These are phyloP conservation scores for Diophrys sp. DNA, from an alignment of 73 alveolate genomes.

Conservation along the genomic window DNA sequence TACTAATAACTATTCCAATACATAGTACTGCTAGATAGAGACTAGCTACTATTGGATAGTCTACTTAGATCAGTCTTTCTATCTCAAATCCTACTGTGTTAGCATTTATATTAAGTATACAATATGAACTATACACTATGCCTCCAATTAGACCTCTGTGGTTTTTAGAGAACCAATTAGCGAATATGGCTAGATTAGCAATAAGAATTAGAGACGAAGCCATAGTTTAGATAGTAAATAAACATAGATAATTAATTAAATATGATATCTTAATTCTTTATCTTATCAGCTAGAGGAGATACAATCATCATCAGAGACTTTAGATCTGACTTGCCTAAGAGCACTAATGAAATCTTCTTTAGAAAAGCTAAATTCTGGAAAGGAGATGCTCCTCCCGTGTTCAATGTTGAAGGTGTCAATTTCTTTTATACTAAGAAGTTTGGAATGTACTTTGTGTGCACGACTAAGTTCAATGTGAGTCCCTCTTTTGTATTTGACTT, in stretches of 20 bases:
- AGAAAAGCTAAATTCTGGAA: conserved; percentile 78
- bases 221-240: too few relatives aligned
- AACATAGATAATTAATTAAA: conserved; percentile 20
- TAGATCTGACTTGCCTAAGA: conserved; percentile 66
- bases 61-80: too few relatives aligned
- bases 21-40: too few relatives aligned
- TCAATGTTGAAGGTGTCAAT: conserved; percentile 74
- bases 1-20: too few relatives aligned
- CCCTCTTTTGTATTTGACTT: conserved; percentile 78
- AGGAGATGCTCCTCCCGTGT: conserved; percentile 86
- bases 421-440: conserved; percentile 59
- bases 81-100: too few relatives aligned
- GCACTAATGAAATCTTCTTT: conserved; percentile 73
- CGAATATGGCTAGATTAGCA: too few relatives aligned
- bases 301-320: conserved; percentile 81
- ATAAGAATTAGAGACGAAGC: too few relatives aligned
- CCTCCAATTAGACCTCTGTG: too few relatives aligned
- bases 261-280: conserved; percentile 63
- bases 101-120: too few relatives aligned
- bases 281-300: conserved; percentile 75
- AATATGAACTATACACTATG: too few relatives aligned
- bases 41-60: too few relatives aligned
- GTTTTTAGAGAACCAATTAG: too few relatives aligned
- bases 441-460: conserved; percentile 70
- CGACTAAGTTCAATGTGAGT: conserved; percentile 68